These are phyloP conservation scores for Vitis cinerea DNA, from an alignment of 164 flowering plant genomes.

Conservation along the genomic window DNA sequence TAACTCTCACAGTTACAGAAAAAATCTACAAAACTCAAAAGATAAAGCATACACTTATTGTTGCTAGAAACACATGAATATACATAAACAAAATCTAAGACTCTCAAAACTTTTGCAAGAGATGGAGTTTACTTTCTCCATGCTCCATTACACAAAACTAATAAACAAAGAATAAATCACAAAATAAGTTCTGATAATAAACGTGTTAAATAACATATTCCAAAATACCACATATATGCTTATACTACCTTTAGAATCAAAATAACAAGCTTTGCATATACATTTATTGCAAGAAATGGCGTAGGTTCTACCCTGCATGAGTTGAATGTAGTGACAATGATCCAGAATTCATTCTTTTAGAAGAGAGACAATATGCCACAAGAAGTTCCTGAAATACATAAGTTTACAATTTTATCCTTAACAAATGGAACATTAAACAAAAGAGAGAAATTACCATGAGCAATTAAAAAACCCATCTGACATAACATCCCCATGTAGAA, in stretches of 20 bases:
- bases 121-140: conserved; percentile 55
- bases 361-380: conserved; percentile 71
- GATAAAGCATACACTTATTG: background rate
- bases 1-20: conserved; percentile 63
- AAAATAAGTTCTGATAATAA: background rate
- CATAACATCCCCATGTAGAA: conserved; percentile 82
- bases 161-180: conserved; percentile 1
- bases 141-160: conserved; percentile 61
- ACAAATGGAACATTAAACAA: background rate
- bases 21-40: conserved; percentile 47
- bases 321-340: conserved; percentile 38
- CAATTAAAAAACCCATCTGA: conserved; percentile 64
- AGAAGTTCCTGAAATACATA: conserved; percentile 61
- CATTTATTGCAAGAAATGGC: conserved; percentile 77
- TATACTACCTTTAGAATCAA: conserved; percentile 65
- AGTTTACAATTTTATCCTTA: background rate
- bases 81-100: background rate
- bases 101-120: conserved; percentile 64
- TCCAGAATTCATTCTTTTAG: conserved; percentile 52
- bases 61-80: too few species aligned
- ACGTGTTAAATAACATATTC: too few species aligned
- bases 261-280: conserved; percentile 78
- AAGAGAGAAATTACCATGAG: conserved; percentile 36
- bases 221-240: too few species aligned
- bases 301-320: conserved; percentile 50